A percentile compares a stretch with the other conserved stretches of the same genome.
Evolutionary conservation across 768 basidiomycete genomes (phyloP).

Genomic region (Suillus americanus): DNA sequence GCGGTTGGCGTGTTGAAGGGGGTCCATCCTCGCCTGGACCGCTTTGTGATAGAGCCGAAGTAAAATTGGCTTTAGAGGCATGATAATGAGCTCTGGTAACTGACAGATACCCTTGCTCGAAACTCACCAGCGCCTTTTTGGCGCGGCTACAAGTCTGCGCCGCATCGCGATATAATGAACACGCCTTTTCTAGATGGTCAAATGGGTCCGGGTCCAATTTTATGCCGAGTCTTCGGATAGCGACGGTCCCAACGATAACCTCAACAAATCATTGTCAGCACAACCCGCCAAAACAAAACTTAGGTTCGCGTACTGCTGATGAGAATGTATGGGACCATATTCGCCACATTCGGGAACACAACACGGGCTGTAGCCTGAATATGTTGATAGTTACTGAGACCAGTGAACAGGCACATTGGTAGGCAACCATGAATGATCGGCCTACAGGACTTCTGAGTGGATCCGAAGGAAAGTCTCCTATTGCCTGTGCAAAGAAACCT

Average conservation of each 20-base stretch:
- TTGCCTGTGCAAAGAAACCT: constrained; percentile 55
- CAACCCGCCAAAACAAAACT: neutral
- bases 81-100: neutral
- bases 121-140: constrained; percentile 46
- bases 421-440: constrained; percentile 52
- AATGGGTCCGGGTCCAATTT: constrained; percentile 47
- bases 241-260: constrained; percentile 56
- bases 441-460: constrained; percentile 49
- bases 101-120: neutral
- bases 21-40: constrained; percentile 26
- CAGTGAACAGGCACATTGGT: constrained; percentile 49
- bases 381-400: constrained; percentile 41
- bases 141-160: constrained; percentile 50
- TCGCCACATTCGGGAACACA: constrained; percentile 54
- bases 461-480: constrained; percentile 46
- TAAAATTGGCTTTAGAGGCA: constrained; percentile 40
- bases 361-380: constrained; percentile 41
- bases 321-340: constrained; percentile 60
- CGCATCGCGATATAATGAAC: constrained; percentile 42
- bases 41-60: constrained; percentile 46
- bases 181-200: constrained; percentile 47
- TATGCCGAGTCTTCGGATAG: constrained; percentile 43
- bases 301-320: constrained; percentile 44
- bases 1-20: constrained; percentile 11
- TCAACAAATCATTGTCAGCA: constrained; percentile 17